Conservation (phyloP, 768 basidiomycete species). For the Calocybe indica region DNA sequence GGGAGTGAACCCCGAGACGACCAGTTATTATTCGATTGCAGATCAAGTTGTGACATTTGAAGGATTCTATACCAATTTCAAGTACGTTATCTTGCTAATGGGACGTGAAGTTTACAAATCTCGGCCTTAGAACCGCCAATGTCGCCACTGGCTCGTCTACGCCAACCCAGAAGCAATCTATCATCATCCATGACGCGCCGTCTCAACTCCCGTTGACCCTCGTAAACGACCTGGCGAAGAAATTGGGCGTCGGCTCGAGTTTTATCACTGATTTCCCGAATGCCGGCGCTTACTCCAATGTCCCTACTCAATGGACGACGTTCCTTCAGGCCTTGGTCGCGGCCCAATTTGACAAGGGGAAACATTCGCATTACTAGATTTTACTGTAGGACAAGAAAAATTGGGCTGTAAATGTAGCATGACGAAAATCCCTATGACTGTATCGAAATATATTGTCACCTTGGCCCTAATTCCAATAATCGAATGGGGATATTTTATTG, state of each 20-base stretch:
- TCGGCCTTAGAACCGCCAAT: slow-evolving; percentile 13
- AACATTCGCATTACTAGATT: too few relatives aligned
- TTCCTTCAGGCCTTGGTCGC: too few relatives aligned
- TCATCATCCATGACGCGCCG: slow-evolving; percentile 25
- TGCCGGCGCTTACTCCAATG: background rate
- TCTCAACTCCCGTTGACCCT: slow-evolving; percentile 14
- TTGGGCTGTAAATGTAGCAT: too few relatives aligned
- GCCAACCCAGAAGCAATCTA: slow-evolving; percentile 20
- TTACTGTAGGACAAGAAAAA: too few relatives aligned
- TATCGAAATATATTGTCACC: too few relatives aligned
- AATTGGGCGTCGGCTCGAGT: slow-evolving; percentile 17
- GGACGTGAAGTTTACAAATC: background rate
- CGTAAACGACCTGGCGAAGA: slow-evolving; percentile 14
- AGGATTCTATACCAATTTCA: slow-evolving; percentile 20
- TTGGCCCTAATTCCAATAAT: too few relatives aligned
- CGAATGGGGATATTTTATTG: too few relatives aligned
- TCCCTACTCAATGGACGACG: too few relatives aligned
- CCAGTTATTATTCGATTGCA: slow-evolving; percentile 20
- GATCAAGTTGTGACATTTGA: slow-evolving; percentile 25
- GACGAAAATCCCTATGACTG: too few relatives aligned
- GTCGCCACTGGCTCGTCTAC: slow-evolving; percentile 13
- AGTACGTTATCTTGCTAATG: slow-evolving; percentile 9
- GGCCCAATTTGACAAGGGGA: too few relatives aligned
- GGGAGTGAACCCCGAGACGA: slow-evolving; percentile 10
- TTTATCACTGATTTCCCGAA: slow-evolving; percentile 23